Evolutionary conservation across 345 rosid species (phyloP).

Genomic region (Eucalyptus tenuipes): DNA sequence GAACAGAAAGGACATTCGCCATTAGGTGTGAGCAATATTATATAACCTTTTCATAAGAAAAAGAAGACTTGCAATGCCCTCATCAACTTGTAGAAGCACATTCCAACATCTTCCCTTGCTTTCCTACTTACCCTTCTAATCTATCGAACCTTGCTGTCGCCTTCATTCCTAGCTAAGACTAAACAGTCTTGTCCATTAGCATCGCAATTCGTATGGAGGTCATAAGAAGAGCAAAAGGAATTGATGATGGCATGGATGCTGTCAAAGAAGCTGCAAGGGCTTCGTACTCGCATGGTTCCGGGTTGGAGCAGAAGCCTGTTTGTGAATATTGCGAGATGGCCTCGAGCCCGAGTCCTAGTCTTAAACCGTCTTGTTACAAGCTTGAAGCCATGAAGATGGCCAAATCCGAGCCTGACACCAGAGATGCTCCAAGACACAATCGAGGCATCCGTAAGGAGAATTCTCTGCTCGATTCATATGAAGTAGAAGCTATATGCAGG

Average conservation of each 20-base stretch:
- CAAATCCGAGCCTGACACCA: neutral
- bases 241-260: neutral
- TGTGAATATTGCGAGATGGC: neutral
- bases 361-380: neutral
- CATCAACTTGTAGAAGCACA: neutral
- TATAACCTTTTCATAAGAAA: neutral
- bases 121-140: neutral
- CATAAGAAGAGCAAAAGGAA: neutral
- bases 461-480: neutral
- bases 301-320: neutral
- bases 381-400: neutral
- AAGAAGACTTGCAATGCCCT: neutral
- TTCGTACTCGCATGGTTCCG: neutral
- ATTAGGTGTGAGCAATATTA: neutral
- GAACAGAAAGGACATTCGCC: neutral
- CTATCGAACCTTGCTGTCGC: neutral
- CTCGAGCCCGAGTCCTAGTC: neutral
- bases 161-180: neutral
- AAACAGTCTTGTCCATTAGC: neutral
- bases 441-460: neutral
- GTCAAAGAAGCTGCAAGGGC: neutral
- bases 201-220: neutral
- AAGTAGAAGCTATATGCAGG: neutral
- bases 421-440: neutral
- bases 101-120: neutral